Conservation (phyloP, 2,329 filamentous ascomycete species). For the Fusarium succisae region DNA sequence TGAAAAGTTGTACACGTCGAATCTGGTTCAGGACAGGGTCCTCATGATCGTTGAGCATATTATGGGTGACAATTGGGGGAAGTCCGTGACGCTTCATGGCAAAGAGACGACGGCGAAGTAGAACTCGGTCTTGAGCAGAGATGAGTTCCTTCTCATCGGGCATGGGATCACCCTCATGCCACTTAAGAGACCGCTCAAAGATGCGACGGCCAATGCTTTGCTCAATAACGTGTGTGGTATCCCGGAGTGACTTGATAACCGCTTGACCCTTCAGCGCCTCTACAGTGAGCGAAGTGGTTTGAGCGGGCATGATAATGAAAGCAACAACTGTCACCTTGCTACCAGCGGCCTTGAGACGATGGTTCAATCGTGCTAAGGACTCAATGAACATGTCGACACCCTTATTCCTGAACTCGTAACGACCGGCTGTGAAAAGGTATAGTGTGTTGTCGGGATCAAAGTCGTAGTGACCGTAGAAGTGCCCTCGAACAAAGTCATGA, state of each 20-base stretch:
- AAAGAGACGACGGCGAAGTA: constrained; percentile 89
- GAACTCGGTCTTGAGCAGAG: constrained; percentile 88
- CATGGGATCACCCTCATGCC: constrained; percentile 93
- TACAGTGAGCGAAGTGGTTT: constrained; percentile 93
- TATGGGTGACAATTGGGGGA: constrained; percentile 97
- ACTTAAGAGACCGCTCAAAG: constrained; percentile 92
- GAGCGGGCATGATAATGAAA: constrained; percentile 98
- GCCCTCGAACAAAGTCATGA: constrained; percentile 95
- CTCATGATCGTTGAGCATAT: constrained; percentile 94
- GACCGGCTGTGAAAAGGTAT: constrained; percentile 96
- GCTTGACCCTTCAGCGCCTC: constrained; percentile 97
- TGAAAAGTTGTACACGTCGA: constrained; percentile 95
- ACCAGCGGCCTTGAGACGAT: constrained; percentile 83
- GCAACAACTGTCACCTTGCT: constrained; percentile 96
- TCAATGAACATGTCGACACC: constrained; percentile 99
- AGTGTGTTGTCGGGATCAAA: constrained; percentile 97
- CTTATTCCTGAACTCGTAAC: constrained; percentile 98
- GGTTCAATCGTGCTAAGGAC: constrained; percentile 91
- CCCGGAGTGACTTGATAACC: constrained; percentile 93
- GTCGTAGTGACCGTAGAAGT: constrained; percentile 98
- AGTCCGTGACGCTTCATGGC: constrained; percentile 94
- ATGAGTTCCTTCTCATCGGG: constrained; percentile 98
- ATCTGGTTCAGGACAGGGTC: constrained; percentile 97
- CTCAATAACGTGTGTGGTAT: constrained; percentile 93
- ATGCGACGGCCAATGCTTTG: constrained; percentile 91